Evolutionary conservation across 495 filamentous ascomycete genomes (phyloP).

Genomic region (Cryomyces minteri): DNA sequence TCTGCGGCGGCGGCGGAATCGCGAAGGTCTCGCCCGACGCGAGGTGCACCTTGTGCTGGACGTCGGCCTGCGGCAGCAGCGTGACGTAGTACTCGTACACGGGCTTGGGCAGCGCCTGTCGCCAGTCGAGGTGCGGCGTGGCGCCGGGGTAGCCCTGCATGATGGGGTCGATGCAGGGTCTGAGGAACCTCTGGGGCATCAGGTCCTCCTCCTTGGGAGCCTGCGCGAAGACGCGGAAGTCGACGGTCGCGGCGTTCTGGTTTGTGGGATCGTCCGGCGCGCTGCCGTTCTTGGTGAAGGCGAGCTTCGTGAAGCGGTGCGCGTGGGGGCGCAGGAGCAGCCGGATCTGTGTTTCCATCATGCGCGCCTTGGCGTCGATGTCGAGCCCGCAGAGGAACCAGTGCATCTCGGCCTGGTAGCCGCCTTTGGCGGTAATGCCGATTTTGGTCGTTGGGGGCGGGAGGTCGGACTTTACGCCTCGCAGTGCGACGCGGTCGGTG

Average conservation of each 20-base stretch:
- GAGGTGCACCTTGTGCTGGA: constrained; percentile 15
- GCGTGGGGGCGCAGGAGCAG: constrained; percentile 4
- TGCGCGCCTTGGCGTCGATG: constrained; percentile 15
- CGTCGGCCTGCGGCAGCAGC: constrained; percentile 15
- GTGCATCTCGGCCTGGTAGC: constrained; percentile 14
- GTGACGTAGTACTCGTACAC: constrained; percentile 21
- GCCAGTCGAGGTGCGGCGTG: constrained; percentile 19
- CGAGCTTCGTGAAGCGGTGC: constrained; percentile 7
- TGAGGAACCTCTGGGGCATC: constrained; percentile 16
- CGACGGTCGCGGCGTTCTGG: constrained; percentile 13
- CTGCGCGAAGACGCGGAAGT: constrained; percentile 15
- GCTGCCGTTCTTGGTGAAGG: constrained; percentile 9
- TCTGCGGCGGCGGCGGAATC: constrained; percentile 12
- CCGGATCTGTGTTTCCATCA: constrained; percentile 13
- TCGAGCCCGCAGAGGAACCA: constrained; percentile 18
- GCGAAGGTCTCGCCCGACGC: constrained; percentile 8
- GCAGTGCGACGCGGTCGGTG: constrained; percentile 10
- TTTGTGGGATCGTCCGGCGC: constrained; percentile 3
- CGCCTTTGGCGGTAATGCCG: constrained; percentile 11
- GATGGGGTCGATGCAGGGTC: constrained; percentile 21
- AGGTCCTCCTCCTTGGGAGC: constrained; percentile 11
- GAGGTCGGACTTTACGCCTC: constrained; percentile 6
- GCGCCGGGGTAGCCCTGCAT: constrained; percentile 22
- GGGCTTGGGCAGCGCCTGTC: constrained; percentile 16
- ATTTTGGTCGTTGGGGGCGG: constrained; percentile 13